These are phyloP conservation scores for Aspergillus uvarum DNA, from an alignment of 2,329 filamentous ascomycete species.

Conservation along the genomic window DNA sequence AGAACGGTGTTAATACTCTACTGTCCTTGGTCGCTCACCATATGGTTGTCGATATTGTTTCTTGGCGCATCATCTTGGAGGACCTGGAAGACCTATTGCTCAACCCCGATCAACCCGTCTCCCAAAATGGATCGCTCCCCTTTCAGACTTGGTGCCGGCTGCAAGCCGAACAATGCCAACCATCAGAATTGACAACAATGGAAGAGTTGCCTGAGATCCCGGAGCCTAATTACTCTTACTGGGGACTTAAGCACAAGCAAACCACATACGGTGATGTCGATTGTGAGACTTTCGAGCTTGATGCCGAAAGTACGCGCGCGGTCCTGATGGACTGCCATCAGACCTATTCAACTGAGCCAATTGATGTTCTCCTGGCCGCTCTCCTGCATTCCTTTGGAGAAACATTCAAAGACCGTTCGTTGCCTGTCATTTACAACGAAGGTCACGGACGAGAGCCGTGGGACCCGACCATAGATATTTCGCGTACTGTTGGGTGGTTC, in stretches of 20 bases:
- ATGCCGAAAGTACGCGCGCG: constrained; percentile 25
- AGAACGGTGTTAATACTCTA: constrained; percentile 30
- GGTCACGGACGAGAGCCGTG: constrained; percentile 51
- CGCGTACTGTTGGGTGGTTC: constrained; percentile 54
- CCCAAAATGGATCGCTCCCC: constrained; percentile 30
- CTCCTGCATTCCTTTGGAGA: constrained; percentile 46
- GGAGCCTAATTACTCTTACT: constrained; percentile 35
- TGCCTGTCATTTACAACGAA: constrained; percentile 49
- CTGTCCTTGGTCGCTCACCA: constrained; percentile 41
- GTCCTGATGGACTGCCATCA: constrained; percentile 36
- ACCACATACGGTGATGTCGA: constrained; percentile 39
- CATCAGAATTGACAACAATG: constrained; percentile 15
- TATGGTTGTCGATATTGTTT: constrained; percentile 42
- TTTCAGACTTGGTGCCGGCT: constrained; percentile 40
- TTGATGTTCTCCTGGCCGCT: constrained; percentile 40
- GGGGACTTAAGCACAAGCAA: constrained; percentile 32
- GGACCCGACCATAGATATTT: constrained; percentile 48
- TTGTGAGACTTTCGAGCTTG: constrained; percentile 36
- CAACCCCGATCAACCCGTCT: constrained; percentile 25
- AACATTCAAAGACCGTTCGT: constrained; percentile 42
- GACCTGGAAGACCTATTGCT: constrained; percentile 40
- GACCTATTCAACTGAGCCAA: constrained; percentile 35
- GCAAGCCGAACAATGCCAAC: constrained; percentile 29
- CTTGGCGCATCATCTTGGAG: constrained; percentile 42
- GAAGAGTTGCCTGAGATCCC: constrained; percentile 24